Evolutionary conservation across 2,329 filamentous ascomycete genomes (phyloP).

Genomic region (Cercospora brassicicola): DNA sequence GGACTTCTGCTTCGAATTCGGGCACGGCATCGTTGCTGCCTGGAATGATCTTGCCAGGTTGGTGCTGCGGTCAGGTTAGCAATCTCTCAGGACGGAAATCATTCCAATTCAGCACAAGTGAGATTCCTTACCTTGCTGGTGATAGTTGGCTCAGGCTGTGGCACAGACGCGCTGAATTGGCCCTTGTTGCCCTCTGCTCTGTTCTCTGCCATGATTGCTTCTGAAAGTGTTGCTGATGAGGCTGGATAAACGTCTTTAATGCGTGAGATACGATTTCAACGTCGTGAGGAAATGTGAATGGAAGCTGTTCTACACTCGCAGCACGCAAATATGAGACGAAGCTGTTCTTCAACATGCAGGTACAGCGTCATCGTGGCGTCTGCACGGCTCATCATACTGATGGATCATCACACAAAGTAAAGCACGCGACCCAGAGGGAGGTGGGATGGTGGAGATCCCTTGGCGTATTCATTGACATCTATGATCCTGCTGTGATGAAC

Average conservation of each 20-base stretch:
- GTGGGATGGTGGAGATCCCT: conserved; percentile 6
- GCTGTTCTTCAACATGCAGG: conserved; percentile 12
- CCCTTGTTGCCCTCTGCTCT: conserved; percentile 13
- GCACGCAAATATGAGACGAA: conserved; percentile 5
- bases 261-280: not conserved
- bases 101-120: not conserved
- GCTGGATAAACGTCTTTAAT: not conserved
- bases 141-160: conserved; percentile 11
- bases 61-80: conserved; percentile 53
- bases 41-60: conserved; percentile 58
- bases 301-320: not conserved
- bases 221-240: not conserved
- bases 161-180: conserved; percentile 10
- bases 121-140: conserved; percentile 4
- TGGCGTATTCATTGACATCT: not conserved
- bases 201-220: conserved; percentile 6
- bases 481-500: not conserved
- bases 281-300: not conserved
- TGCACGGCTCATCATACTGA: conserved; percentile 8
- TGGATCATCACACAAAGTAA: not conserved
- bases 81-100: not conserved
- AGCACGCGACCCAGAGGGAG: conserved; percentile 7
- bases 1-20: conserved; percentile 63
- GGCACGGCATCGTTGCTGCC: conserved; percentile 57
- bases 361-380: conserved; percentile 12